Conservation (phyloP, 2,329 filamentous ascomycete species). For the Exophiala viscosa region DNA sequence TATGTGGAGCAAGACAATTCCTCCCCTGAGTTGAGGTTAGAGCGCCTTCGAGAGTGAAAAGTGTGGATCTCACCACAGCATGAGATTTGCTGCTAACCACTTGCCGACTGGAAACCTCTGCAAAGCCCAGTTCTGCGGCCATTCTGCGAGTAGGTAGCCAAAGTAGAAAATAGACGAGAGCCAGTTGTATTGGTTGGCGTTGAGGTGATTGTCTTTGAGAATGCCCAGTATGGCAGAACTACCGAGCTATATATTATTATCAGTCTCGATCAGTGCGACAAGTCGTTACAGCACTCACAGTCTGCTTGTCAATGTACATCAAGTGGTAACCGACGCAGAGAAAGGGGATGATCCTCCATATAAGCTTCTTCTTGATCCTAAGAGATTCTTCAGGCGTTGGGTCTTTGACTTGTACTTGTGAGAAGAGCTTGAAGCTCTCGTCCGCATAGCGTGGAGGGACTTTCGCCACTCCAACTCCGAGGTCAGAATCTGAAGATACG, state of each 20-base stretch:
- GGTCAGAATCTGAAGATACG: neutral
- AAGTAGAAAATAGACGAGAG: conserved; percentile 48
- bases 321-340: conserved; percentile 40
- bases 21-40: conserved; percentile 3
- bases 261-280: conserved; percentile 37
- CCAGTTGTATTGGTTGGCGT: conserved; percentile 46
- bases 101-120: conserved; percentile 48
- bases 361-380: conserved; percentile 35
- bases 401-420: conserved; percentile 37
- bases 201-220: conserved; percentile 33
- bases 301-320: conserved; percentile 41
- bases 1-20: conserved; percentile 9
- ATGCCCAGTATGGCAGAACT: conserved; percentile 50
- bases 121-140: conserved; percentile 50
- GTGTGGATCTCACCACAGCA: conserved; percentile 34
- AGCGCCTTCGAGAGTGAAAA: neutral
- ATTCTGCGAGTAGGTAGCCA: conserved; percentile 50
- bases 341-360: conserved; percentile 39
- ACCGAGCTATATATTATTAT: conserved; percentile 31
- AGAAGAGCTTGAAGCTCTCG: conserved; percentile 43
- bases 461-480: conserved; percentile 26
- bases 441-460: conserved; percentile 39
- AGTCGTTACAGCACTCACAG: conserved; percentile 39
- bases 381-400: conserved; percentile 35
- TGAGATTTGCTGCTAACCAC: conserved; percentile 40